Conservation (phyloP, 768 basidiomycete genomes). For the Amanita polypyramis region DNA sequence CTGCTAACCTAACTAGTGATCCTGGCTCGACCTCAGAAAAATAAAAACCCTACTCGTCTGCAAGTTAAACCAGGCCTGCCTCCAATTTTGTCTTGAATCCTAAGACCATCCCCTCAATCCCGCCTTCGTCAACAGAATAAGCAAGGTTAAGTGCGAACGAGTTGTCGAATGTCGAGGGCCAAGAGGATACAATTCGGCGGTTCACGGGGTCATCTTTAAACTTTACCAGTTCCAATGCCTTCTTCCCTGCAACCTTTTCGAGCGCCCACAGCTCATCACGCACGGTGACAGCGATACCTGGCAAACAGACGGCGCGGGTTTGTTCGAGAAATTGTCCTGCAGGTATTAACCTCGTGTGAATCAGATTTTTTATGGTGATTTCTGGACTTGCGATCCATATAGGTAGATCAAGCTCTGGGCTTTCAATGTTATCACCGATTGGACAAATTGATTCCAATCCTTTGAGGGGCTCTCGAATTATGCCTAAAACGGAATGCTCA, state of each 20-base stretch:
- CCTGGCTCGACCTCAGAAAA: not conserved
- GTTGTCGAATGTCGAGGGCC: constrained; percentile 38
- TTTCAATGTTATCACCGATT: constrained; percentile 33
- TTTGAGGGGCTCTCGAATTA: constrained; percentile 49
- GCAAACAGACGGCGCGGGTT: constrained; percentile 45
- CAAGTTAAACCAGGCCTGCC: constrained; percentile 7
- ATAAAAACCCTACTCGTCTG: not conserved
- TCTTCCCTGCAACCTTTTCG: constrained; percentile 37
- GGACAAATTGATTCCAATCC: constrained; percentile 40
- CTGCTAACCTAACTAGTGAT: not conserved
- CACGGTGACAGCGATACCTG: constrained; percentile 48
- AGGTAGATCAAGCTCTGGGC: constrained; percentile 33
- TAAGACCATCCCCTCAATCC: constrained; percentile 21
- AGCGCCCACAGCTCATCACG: constrained; percentile 45
- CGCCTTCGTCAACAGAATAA: constrained; percentile 33
- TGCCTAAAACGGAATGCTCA: constrained; percentile 17
- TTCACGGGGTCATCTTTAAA: constrained; percentile 35
- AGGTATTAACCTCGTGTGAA: constrained; percentile 35
- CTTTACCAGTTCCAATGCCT: constrained; percentile 33
- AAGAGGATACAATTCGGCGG: constrained; percentile 34
- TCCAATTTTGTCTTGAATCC: constrained; percentile 16
- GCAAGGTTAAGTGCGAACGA: constrained; percentile 31
- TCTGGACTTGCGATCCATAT: constrained; percentile 41
- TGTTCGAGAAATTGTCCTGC: constrained; percentile 29
- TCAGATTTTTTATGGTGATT: constrained; percentile 43